A percentile compares a stretch with the other conserved stretches of the same genome.
Conservation (phyloP, 176 grass and related monocot species). For the Secale cereale region DNA sequence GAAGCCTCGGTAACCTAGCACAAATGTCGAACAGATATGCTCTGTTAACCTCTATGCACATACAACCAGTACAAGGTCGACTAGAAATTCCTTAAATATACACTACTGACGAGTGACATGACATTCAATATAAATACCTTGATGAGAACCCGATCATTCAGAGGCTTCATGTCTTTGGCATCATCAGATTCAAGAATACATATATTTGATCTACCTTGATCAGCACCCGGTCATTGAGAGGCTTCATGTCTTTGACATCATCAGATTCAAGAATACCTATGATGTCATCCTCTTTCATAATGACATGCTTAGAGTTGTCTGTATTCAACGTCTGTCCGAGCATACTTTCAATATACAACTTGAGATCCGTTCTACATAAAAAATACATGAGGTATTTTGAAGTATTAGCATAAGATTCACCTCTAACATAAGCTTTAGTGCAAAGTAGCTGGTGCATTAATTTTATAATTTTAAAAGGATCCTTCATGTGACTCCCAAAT, state of each 20-base stretch:
- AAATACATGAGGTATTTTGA: neutral
- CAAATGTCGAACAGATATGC: too few relatives aligned
- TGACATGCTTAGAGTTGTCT: slow-evolving; percentile 64
- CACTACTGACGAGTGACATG: neutral
- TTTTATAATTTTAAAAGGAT: too few relatives aligned
- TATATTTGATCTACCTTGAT: slow-evolving; percentile 72
- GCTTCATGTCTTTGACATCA: too few relatives aligned
- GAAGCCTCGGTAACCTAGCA: slow-evolving; percentile 59
- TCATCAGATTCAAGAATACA: slow-evolving; percentile 58
- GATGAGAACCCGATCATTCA: slow-evolving; percentile 67
- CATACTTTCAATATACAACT: slow-evolving; percentile 76
- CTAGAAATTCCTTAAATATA: neutral
- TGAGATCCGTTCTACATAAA: slow-evolving; percentile 50
- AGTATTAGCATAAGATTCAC: too few relatives aligned
- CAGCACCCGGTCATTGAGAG: slow-evolving; percentile 60
- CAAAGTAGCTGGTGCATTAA: too few relatives aligned
- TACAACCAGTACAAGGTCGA: neutral
- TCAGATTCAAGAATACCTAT: neutral
- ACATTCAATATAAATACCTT: slow-evolving; percentile 39
- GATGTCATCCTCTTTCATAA: slow-evolving; percentile 82
- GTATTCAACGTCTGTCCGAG: slow-evolving; percentile 71
- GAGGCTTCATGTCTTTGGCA: slow-evolving; percentile 78
- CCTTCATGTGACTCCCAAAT: too few relatives aligned
- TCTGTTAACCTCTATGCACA: neutral
- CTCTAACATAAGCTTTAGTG: too few relatives aligned